These are phyloP conservation scores for Gentiana dahurica DNA, from an alignment of 257 asterid genomes.

Conservation along the genomic window DNA sequence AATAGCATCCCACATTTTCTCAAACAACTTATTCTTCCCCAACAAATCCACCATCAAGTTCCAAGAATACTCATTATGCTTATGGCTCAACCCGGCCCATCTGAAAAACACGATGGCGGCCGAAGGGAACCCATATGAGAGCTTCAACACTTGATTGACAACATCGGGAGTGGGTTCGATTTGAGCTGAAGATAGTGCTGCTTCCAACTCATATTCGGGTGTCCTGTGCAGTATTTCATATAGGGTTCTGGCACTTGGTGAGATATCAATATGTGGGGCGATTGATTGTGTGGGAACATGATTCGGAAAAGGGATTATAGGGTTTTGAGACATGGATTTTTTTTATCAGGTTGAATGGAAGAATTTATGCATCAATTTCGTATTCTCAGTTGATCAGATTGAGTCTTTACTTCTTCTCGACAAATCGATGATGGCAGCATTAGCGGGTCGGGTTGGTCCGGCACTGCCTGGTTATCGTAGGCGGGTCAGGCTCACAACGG, in stretches of 20 bases:
- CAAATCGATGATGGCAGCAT: too few species aligned
- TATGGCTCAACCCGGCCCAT: constrained; percentile 44
- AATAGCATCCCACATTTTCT: constrained; percentile 76
- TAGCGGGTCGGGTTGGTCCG: too few species aligned
- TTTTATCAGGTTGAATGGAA: too few species aligned
- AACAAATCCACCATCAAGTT: constrained; percentile 62
- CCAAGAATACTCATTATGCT: constrained; percentile 51
- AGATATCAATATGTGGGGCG: constrained; percentile 11
- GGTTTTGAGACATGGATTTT: constrained; percentile 2
- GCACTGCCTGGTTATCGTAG: too few species aligned
- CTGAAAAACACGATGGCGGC: constrained; percentile 54
- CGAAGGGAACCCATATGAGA: constrained; percentile 39
- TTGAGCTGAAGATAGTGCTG: constrained; percentile 30
- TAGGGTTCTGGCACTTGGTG: constrained; percentile 31
- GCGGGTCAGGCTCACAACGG: too few species aligned
- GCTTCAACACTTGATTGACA: constrained; percentile 43
- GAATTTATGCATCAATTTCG: too few species aligned
- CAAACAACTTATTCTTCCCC: constrained; percentile 60
- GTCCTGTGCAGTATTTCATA: constrained; percentile 38
- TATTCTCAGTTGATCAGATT: too few species aligned
- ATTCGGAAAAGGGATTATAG: not conserved
- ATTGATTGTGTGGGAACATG: not conserved
- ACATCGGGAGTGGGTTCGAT: constrained; percentile 42
- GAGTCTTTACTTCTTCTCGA: too few species aligned
- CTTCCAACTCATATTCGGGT: constrained; percentile 34